These are phyloP conservation scores for Aspergillus bombycis DNA, from an alignment of 2,329 filamentous ascomycete genomes.

Conservation along the genomic window DNA sequence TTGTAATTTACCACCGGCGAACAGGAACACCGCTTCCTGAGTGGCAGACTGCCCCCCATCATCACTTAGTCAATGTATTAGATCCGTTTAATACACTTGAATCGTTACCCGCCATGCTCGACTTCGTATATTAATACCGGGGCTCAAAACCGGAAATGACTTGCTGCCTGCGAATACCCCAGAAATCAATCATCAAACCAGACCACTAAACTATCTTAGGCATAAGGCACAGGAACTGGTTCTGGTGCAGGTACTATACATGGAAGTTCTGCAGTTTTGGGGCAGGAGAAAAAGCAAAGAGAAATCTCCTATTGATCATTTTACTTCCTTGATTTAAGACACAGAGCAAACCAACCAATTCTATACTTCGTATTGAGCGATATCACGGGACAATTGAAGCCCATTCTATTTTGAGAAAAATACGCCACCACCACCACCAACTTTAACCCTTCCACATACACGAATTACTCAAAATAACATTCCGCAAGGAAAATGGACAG, in stretches of 20 bases:
- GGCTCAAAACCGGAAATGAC: background rate
- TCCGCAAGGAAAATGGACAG: background rate
- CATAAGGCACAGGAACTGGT: background rate
- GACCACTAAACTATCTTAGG: background rate
- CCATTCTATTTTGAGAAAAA: background rate
- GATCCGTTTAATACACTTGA: background rate
- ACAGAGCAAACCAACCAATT: background rate
- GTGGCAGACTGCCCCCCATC: background rate
- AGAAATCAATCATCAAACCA: background rate
- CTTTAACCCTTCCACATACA: background rate
- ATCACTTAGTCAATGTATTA: background rate
- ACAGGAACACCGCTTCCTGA: background rate
- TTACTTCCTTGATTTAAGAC: background rate
- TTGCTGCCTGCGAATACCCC: background rate
- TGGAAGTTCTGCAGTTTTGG: background rate
- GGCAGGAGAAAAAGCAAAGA: background rate
- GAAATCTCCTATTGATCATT: background rate
- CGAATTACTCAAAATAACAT: background rate
- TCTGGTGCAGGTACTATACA: background rate
- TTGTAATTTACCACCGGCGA: background rate
- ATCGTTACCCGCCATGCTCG: background rate
- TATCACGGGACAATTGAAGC: background rate
- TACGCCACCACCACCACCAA: background rate
- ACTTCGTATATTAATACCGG: background rate
- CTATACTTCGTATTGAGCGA: background rate